Evolutionary conservation across 2,329 filamentous ascomycete genomes (phyloP).

Genomic region (Gremmenia infestans): DNA sequence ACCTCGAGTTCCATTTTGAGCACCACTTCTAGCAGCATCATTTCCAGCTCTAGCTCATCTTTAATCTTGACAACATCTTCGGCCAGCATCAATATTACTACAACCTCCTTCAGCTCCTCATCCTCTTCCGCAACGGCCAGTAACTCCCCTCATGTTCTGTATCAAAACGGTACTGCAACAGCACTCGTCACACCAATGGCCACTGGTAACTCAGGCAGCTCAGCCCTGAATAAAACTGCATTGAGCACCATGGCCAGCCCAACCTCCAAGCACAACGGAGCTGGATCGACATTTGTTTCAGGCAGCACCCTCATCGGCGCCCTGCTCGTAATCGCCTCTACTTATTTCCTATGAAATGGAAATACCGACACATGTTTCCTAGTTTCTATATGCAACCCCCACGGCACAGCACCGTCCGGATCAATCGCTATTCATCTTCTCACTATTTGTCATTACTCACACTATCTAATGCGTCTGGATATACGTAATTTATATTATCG

Average conservation of each 20-base stretch:
- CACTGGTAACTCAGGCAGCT: not conserved
- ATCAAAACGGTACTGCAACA: slow-evolving; percentile 18
- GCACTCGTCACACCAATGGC: slow-evolving; percentile 2
- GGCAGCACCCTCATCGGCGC: slow-evolving; percentile 17
- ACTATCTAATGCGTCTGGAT: slow-evolving; percentile 28
- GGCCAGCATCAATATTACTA: slow-evolving; percentile 5
- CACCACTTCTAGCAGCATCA: not conserved
- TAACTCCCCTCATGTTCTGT: slow-evolving; percentile 23
- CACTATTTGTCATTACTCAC: slow-evolving; percentile 1
- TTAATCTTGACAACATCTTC: slow-evolving; percentile 10
- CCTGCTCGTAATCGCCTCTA: slow-evolving; percentile 18
- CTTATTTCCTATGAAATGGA: slow-evolving; percentile 17
- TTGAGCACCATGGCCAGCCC: not conserved
- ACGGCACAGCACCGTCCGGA: not conserved
- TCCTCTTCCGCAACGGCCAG: slow-evolving; percentile 8
- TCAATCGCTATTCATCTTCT: not conserved
- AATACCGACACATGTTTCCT: not conserved
- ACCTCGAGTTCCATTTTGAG: not conserved
- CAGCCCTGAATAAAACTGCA: not conserved
- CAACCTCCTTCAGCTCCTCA: slow-evolving; percentile 1
- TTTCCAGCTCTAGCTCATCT: slow-evolving; percentile 8
- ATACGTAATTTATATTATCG: slow-evolving; percentile 24
- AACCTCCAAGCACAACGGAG: slow-evolving; percentile 17
- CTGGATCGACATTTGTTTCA: slow-evolving; percentile 13
- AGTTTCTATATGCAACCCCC: not conserved